These are phyloP conservation scores for Ramaria rubella DNA, from an alignment of 768 basidiomycete species.

Conservation along the genomic window DNA sequence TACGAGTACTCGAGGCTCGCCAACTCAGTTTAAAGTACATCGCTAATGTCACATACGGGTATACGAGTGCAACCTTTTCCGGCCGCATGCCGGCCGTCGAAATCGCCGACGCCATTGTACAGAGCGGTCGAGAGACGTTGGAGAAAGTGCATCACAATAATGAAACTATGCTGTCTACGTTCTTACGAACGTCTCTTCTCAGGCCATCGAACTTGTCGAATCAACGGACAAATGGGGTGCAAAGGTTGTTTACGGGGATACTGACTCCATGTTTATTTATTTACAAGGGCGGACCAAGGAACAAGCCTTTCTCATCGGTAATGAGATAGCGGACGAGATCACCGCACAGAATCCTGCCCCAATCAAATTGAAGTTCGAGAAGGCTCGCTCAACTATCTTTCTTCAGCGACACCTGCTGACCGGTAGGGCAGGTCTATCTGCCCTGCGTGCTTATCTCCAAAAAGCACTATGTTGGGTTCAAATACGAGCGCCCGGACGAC, in stretches of 20 bases:
- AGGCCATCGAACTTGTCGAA: constrained; percentile 84
- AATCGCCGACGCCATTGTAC: constrained; percentile 96
- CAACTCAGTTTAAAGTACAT: constrained; percentile 94
- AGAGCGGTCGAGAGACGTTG: constrained; percentile 90
- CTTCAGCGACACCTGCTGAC: too few species aligned
- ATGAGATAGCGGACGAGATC: constrained; percentile 86
- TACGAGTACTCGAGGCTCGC: constrained; percentile 76
- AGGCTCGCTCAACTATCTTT: constrained; percentile 41
- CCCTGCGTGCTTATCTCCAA: constrained; percentile 96
- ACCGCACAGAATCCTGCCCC: constrained; percentile 85
- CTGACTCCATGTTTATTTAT: constrained; percentile 91
- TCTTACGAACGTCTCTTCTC: constrained; percentile 1
- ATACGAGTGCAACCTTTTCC: constrained; percentile 89
- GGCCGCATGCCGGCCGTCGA: constrained; percentile 98
- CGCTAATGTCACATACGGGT: constrained; percentile 92
- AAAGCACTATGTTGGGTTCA: constrained; percentile 97
- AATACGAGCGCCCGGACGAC: constrained; percentile 82
- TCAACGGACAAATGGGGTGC: constrained; percentile 80
- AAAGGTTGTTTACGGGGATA: constrained; percentile 93
- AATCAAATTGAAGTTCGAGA: constrained; percentile 96
- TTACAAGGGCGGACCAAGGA: constrained; percentile 88
- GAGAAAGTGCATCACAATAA: constrained; percentile 59
- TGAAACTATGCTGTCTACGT: neutral
- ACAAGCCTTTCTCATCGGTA: constrained; percentile 86
- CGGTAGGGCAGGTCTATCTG: constrained; percentile 93